These are phyloP conservation scores for Xylariaceae sp. DNA, from an alignment of 2,329 filamentous ascomycete genomes.

Conservation along the genomic window DNA sequence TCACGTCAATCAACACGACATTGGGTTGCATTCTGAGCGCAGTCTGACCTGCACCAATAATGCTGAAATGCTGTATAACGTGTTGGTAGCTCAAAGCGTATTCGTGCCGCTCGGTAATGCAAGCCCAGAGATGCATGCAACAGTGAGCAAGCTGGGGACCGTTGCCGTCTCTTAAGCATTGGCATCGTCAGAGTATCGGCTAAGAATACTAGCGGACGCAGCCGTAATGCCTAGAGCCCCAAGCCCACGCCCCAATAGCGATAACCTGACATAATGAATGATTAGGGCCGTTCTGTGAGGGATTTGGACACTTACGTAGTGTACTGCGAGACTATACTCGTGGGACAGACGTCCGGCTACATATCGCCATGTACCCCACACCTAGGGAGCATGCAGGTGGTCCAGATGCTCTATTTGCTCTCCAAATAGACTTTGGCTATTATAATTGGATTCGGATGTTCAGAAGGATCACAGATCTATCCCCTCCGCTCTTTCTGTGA, in stretches of 20 bases:
- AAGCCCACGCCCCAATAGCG: too few relatives aligned
- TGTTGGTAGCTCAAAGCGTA: slow-evolving; percentile 27
- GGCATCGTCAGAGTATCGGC: slow-evolving; percentile 12
- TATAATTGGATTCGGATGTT: slow-evolving; percentile 9
- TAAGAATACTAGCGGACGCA: too few relatives aligned
- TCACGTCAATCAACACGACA: slow-evolving; percentile 4
- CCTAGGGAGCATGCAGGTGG: slow-evolving; percentile 9
- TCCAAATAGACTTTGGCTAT: slow-evolving; percentile 1
- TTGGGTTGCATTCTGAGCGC: slow-evolving; percentile 13
- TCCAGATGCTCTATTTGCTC: slow-evolving; percentile 15
- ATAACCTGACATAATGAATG: too few relatives aligned
- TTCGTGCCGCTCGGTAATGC: too few relatives aligned
- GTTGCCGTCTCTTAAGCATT: slow-evolving; percentile 6
- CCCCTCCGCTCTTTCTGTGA: slow-evolving; percentile 12
- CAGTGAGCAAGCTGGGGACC: slow-evolving; percentile 17
- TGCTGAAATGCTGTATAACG: slow-evolving; percentile 18
- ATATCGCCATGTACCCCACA: slow-evolving; percentile 2
- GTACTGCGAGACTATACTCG: too few relatives aligned
- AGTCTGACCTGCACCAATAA: slow-evolving; percentile 22
- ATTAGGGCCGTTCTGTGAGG: too few relatives aligned
- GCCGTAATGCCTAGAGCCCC: too few relatives aligned
- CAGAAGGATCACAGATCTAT: slow-evolving; percentile 16
- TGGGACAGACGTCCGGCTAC: too few relatives aligned
- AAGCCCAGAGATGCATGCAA: slow-evolving; percentile 25
- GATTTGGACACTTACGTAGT: too few relatives aligned